A percentile compares a stretch with the other conserved stretches of the same genome.
Conservation (phyloP, 108 stramenopile genomes). For the Pseudonitzschia delicatissima region DNA sequence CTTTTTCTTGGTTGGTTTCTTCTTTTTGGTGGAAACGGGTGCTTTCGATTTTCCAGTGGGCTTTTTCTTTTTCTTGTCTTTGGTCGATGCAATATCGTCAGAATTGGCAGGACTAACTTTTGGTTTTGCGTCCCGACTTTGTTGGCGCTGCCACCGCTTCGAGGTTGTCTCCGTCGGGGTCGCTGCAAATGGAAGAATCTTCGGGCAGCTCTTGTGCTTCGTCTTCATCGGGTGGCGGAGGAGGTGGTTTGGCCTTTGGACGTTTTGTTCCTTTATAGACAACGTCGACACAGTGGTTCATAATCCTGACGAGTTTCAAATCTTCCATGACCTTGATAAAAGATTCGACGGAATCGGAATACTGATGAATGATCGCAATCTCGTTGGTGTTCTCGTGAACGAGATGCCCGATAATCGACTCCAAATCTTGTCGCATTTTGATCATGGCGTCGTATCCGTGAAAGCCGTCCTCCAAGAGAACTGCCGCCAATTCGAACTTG, state of each 20-base stretch:
- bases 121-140: no score
- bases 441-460: constrained; percentile 26
- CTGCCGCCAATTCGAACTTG: constrained; percentile 35
- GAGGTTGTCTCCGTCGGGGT: no score
- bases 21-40: no score
- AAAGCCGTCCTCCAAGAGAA: constrained; percentile 26
- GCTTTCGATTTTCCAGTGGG: no score
- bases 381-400: neutral
- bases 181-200: no score
- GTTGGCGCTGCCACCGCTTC: neutral
- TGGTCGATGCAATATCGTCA: neutral
- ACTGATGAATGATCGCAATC: constrained; percentile 8
- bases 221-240: neutral
- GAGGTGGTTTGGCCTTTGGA: neutral
- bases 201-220: neutral
- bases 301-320: constrained; percentile 21
- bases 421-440: constrained; percentile 1
- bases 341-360: constrained; percentile 6
- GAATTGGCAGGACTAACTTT: no score
- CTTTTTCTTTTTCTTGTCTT: neutral
- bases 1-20: neutral
- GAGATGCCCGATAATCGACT: neutral
- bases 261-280: constrained; percentile 20
- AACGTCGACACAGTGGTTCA: constrained; percentile 24
- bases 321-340: constrained; percentile 32